phyloP scores from a whole-genome alignment of 805 yeast species.

The Monosporozyma solicola region DNA sequence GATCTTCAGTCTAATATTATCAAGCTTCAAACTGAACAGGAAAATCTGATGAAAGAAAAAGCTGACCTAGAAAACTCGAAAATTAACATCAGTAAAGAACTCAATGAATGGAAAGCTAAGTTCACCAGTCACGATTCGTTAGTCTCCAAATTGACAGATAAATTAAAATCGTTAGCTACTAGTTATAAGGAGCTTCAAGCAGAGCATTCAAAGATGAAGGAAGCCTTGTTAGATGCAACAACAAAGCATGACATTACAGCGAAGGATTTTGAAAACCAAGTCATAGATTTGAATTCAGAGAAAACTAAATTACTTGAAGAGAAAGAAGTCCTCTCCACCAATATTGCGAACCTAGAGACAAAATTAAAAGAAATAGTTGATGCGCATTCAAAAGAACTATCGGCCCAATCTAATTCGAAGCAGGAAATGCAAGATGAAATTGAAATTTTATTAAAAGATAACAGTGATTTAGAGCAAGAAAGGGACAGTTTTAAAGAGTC shows the following conservation, averaged over 20 bases:
- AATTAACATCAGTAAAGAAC: constrained; percentile 15
- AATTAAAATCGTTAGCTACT: constrained; percentile 36
- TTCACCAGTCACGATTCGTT: constrained; percentile 28
- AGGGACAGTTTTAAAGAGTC: background rate
- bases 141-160: constrained; percentile 37
- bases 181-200: constrained; percentile 22
- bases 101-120: constrained; percentile 19
- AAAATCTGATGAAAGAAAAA: background rate
- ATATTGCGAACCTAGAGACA: constrained; percentile 4
- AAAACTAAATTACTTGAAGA: constrained; percentile 5
- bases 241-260: constrained; percentile 10
- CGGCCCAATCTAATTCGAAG: background rate
- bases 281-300: constrained; percentile 6
- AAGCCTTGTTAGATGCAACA: constrained; percentile 7
- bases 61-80: constrained; percentile 18
- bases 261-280: constrained; percentile 5
- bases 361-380: background rate
- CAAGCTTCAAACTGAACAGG: constrained; percentile 8
- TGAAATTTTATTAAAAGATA: background rate
- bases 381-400: background rate
- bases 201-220: constrained; percentile 17
- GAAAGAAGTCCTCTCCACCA: constrained; percentile 3
- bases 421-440: constrained; percentile 1
- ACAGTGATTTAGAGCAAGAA: background rate
- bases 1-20: background rate